Evolutionary conservation across 345 rosid species (phyloP).

Genomic region (Eucalyptus pauciflora): DNA sequence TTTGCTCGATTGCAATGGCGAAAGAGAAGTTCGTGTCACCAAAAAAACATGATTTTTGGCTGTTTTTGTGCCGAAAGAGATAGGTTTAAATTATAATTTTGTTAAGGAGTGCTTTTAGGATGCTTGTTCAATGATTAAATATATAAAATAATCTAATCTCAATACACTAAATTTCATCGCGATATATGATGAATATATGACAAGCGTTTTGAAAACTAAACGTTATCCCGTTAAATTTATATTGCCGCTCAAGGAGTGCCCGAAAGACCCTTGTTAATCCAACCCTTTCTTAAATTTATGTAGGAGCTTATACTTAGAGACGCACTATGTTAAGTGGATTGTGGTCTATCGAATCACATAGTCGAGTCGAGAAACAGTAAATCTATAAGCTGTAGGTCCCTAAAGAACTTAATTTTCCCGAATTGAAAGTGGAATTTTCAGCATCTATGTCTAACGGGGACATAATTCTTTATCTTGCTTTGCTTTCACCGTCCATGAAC

Average conservation of each 20-base stretch:
- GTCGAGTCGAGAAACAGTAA: not conserved
- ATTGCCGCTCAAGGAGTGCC: not conserved
- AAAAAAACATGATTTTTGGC: not conserved
- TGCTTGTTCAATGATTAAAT: not conserved
- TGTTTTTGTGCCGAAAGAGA: not conserved
- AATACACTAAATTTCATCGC: not conserved
- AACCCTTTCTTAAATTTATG: not conserved
- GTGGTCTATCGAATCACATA: not conserved
- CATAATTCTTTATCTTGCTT: too few species aligned
- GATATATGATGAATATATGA: not conserved
- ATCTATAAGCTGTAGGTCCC: not conserved
- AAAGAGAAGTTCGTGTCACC: not conserved
- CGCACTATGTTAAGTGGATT: not conserved
- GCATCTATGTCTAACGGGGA: not conserved
- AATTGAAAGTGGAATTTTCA: not conserved
- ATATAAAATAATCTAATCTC: not conserved
- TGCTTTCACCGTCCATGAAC: not conserved
- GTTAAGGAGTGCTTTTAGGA: not conserved
- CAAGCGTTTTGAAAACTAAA: not conserved
- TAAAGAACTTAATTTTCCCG: not conserved
- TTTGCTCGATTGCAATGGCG: not conserved
- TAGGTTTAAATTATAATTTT: not conserved
- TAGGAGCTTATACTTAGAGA: not conserved
- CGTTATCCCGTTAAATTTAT: not conserved
- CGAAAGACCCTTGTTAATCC: not conserved